Evolutionary conservation across 345 rosid genomes (phyloP).

Genomic region (Eucalyptus fibrosa): DNA sequence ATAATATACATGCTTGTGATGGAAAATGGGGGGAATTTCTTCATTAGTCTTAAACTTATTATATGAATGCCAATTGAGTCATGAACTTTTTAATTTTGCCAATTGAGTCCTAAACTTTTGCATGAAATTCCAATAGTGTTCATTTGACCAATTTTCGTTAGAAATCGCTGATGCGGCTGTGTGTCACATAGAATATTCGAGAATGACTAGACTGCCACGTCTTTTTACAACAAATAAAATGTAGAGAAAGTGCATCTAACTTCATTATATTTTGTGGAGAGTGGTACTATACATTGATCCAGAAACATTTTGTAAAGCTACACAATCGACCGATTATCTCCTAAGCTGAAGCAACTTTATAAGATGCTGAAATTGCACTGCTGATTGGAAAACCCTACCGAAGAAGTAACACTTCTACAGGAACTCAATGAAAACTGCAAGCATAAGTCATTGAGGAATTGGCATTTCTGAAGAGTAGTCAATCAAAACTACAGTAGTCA

Average conservation of each 20-base stretch:
- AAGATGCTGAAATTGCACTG: not conserved
- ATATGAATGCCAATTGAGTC: too few species aligned
- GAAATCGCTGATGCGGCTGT: fast-evolving
- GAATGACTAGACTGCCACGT: not conserved
- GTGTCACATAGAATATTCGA: not conserved
- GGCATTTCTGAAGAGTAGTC: too few species aligned
- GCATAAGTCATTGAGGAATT: not conserved
- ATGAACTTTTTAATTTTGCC: too few species aligned
- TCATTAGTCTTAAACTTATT: too few species aligned
- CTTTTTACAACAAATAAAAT: too few species aligned
- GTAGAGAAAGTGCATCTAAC: not conserved
- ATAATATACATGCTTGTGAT: not conserved
- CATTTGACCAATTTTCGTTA: not conserved
- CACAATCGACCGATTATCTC: not conserved
- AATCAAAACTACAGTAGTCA: too few species aligned
- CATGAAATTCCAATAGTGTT: too few species aligned
- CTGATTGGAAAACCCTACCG: not conserved
- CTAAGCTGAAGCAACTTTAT: not conserved
- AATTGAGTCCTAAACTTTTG: too few species aligned
- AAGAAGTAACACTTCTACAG: not conserved
- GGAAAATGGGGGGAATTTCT: not conserved
- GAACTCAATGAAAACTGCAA: not conserved
- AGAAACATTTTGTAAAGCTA: not conserved
- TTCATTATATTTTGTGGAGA: not conserved
- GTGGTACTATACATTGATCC: not conserved